A percentile compares a stretch with the other conserved stretches of the same genome.
phyloP scores from a whole-genome alignment of 1,139 yeast genomes.

The Saccharomyces hybrid region DNA sequence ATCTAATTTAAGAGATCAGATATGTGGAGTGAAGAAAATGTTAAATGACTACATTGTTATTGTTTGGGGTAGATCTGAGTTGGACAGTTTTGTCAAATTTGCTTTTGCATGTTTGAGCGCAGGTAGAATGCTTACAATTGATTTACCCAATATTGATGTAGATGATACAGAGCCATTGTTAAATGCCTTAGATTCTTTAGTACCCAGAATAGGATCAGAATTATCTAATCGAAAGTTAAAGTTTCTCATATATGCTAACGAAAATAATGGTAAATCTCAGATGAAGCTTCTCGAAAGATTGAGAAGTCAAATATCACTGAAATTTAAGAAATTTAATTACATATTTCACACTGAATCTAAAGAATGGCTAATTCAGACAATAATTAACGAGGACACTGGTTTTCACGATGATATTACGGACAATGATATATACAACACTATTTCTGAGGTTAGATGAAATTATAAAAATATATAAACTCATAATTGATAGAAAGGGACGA shows the following conservation, averaged over 20 bases:
- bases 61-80: conserved; percentile 21
- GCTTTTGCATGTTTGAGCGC: conserved; percentile 22
- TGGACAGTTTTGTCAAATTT: conserved; percentile 25
- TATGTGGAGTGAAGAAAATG: conserved; percentile 7
- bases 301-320: conserved; percentile 1
- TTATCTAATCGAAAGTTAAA: conserved; percentile 1
- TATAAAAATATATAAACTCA: background rate
- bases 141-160: conserved; percentile 14
- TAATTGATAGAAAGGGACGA: background rate
- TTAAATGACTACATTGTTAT: conserved; percentile 18
- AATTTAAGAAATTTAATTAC: background rate
- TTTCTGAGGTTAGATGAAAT: background rate
- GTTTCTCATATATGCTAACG: conserved; percentile 12
- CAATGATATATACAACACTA: background rate
- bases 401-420: background rate
- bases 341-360: conserved; percentile 33
- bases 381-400: conserved; percentile 39
- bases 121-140: conserved; percentile 7
- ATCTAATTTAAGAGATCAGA: conserved; percentile 12
- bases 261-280: conserved; percentile 5
- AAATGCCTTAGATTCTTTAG: background rate
- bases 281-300: conserved; percentile 5
- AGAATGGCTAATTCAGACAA: conserved; percentile 74
- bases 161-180: conserved; percentile 4
- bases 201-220: background rate